Percentiles rank a stretch among this genome's conserved stretches.
phyloP scores from a whole-genome alignment of 352 stramenopile species.

The Phytophthora litchii region DNA sequence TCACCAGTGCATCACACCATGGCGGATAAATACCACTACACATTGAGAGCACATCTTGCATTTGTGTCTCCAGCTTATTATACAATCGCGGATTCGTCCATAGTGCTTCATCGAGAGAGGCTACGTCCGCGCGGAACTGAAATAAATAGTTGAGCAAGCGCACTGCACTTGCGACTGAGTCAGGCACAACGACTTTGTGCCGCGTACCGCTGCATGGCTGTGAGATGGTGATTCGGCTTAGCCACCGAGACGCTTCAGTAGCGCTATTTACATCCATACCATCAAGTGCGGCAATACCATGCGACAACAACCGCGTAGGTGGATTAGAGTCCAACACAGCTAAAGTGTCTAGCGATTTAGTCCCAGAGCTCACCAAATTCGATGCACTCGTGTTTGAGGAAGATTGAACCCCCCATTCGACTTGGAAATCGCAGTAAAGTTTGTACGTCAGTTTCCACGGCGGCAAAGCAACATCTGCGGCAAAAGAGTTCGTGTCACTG shows the following conservation, averaged over 20 bases:
- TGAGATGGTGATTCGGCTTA: slow-evolving; percentile 22
- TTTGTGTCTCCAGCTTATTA: slow-evolving; percentile 80
- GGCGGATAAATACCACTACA: slow-evolving; percentile 83
- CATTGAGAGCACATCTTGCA: slow-evolving; percentile 84
- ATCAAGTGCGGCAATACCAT: slow-evolving; percentile 31
- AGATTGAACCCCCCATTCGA: slow-evolving; percentile 55
- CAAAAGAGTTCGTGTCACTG: slow-evolving; percentile 9
- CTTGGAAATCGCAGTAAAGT: slow-evolving; percentile 69
- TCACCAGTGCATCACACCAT: slow-evolving; percentile 80
- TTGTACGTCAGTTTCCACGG: slow-evolving; percentile 83
- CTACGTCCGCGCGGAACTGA: slow-evolving; percentile 38
- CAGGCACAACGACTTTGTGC: slow-evolving; percentile 24
- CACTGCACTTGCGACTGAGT: slow-evolving; percentile 52
- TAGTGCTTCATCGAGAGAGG: slow-evolving; percentile 44
- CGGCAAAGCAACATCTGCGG: slow-evolving; percentile 28
- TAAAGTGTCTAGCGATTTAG: slow-evolving; percentile 22
- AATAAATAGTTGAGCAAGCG: slow-evolving; percentile 67
- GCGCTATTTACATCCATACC: slow-evolving; percentile 21
- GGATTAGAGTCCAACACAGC: slow-evolving; percentile 17
- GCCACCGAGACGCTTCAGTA: slow-evolving; percentile 28
- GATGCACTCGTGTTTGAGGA: slow-evolving; percentile 7
- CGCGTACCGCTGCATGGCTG: slow-evolving; percentile 11
- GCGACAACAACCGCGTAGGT: slow-evolving; percentile 17
- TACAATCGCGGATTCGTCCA: slow-evolving; percentile 79
- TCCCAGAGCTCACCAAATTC: background rate